These are phyloP conservation scores for Amanita subjunquillea DNA, from an alignment of 768 basidiomycete genomes.

Conservation along the genomic window DNA sequence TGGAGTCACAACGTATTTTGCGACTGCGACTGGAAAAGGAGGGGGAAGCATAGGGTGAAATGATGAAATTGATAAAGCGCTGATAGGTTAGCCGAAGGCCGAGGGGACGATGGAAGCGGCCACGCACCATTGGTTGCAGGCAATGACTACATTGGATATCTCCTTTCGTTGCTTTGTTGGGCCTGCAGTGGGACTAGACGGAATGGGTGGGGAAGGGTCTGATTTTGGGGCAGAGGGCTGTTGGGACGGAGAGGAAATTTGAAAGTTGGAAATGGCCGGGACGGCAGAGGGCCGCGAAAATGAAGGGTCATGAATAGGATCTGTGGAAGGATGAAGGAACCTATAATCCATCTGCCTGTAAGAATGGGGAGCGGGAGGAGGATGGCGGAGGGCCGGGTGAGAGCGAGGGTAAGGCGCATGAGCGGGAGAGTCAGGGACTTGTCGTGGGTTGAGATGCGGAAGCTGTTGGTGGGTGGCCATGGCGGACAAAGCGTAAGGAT, in stretches of 20 bases:
- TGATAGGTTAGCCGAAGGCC: slow-evolving; percentile 29
- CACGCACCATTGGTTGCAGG: slow-evolving; percentile 75
- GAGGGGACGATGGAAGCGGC: slow-evolving; percentile 15
- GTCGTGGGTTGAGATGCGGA: slow-evolving; percentile 37
- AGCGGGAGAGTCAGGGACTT: slow-evolving; percentile 33
- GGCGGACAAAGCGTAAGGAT: slow-evolving; percentile 36
- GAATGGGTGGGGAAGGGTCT: slow-evolving; percentile 21
- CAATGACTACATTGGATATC: slow-evolving; percentile 64
- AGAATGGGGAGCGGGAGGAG: slow-evolving; percentile 14
- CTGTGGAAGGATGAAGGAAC: slow-evolving; percentile 26
- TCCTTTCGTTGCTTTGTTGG: slow-evolving; percentile 35
- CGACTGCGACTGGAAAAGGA: slow-evolving; percentile 53
- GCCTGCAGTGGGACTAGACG: slow-evolving; percentile 12
- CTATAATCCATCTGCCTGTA: slow-evolving; percentile 26
- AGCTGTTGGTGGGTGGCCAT: slow-evolving; percentile 28
- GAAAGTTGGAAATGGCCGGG: not conserved
- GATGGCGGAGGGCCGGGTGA: not conserved
- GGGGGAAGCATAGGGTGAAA: slow-evolving; percentile 16
- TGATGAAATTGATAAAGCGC: slow-evolving; percentile 15
- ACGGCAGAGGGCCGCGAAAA: slow-evolving; percentile 19
- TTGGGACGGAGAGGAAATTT: slow-evolving; percentile 9
- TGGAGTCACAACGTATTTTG: slow-evolving; percentile 83
- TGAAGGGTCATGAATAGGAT: slow-evolving; percentile 34
- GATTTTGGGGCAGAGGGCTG: slow-evolving; percentile 19
- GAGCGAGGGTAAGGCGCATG: slow-evolving; percentile 19